phyloP scores from a whole-genome alignment of 257 asterid genomes.

The Eustoma russellianum region DNA sequence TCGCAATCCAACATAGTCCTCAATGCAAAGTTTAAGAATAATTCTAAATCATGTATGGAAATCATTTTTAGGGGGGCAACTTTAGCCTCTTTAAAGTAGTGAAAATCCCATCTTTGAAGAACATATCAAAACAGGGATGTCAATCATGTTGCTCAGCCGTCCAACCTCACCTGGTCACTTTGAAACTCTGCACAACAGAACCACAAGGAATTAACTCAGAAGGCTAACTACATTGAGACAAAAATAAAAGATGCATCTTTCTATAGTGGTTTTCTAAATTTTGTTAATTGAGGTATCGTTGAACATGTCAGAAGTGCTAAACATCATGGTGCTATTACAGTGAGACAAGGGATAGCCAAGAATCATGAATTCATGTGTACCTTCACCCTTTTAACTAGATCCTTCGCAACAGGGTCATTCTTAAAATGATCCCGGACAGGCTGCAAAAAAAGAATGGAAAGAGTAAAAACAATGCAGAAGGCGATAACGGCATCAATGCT shows the following conservation, averaged over 20 bases:
- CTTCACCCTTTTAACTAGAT: conserved; percentile 64
- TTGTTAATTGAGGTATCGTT: no score
- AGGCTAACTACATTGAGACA: not conserved
- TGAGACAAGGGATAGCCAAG: not conserved
- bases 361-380: conserved; percentile 24
- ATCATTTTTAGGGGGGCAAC: no score
- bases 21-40: no score
- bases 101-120: not conserved
- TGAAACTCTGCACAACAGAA: conserved; percentile 37
- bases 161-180: conserved; percentile 35
- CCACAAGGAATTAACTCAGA: not conserved
- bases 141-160: no score
- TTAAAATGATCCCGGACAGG: conserved; percentile 81
- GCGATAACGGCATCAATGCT: not conserved
- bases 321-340: not conserved
- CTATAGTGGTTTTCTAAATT: not conserved
- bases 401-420: conserved; percentile 54
- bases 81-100: not conserved
- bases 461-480: not conserved
- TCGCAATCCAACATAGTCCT: no score
- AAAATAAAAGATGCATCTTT: not conserved
- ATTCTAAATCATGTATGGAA: no score
- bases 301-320: not conserved
- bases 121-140: no score
- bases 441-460: conserved; percentile 28